phyloP scores from a whole-genome alignment of 176 grass and related monocot species.

The Aegilops bicornis region DNA sequence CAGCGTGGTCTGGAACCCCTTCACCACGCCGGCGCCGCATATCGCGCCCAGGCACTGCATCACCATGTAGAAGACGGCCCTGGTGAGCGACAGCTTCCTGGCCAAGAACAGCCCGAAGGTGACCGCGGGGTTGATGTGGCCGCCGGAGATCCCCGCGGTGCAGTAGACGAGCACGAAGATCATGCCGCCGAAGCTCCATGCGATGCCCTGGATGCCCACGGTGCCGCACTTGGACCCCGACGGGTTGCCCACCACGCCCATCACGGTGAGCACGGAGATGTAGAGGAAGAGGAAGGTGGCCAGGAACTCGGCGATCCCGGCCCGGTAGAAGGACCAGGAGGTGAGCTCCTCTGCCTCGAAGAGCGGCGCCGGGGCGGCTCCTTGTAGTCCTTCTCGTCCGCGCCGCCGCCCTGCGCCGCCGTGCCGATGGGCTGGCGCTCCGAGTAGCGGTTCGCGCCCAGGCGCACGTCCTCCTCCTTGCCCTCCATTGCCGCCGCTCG shows the following conservation, averaged over 20 bases:
- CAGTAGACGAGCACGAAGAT: conserved; percentile 97
- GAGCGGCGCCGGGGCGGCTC: conserved; percentile 72
- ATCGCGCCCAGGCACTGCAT: conserved; percentile 91
- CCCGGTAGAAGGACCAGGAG: conserved; percentile 94
- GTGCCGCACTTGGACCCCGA: conserved; percentile 49
- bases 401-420: conserved; percentile 49
- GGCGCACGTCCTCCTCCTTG: conserved; percentile 83
- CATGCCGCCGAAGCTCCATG: conserved; percentile 87
- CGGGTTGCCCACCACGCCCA: conserved; percentile 60
- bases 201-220: conserved; percentile 89
- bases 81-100: conserved; percentile 58
- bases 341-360: conserved; percentile 66
- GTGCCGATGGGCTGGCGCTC: conserved; percentile 90
- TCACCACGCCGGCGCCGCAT: conserved; percentile 82
- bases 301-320: conserved; percentile 89
- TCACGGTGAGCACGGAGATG: conserved; percentile 73
- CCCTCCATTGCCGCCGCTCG: conserved; percentile 40
- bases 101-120: conserved; percentile 92
- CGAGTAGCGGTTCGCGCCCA: conserved; percentile 72
- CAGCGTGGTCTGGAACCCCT: conserved; percentile 56
- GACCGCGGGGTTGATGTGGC: conserved; percentile 91
- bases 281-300: conserved; percentile 96
- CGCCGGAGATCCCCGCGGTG: conserved; percentile 87
- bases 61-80: conserved; percentile 75
- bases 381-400: conserved; percentile 83